A percentile compares a stretch with the other conserved stretches of the same genome.
These are phyloP conservation scores for Debaryomyces maramus DNA, from an alignment of 805 yeast species.

Conservation along the genomic window DNA sequence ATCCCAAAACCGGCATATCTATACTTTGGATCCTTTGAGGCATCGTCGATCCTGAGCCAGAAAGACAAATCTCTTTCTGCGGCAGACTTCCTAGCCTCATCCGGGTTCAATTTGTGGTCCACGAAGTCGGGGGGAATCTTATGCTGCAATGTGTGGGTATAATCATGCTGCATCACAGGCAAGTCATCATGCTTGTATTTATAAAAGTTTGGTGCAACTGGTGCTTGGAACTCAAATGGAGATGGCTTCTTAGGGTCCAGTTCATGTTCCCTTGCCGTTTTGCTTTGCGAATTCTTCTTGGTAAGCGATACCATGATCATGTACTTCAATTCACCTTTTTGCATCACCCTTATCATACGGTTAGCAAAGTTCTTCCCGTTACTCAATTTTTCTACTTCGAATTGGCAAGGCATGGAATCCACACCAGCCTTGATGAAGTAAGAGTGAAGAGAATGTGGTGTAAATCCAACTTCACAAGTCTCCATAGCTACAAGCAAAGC, in stretches of 20 bases:
- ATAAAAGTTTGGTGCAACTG: conserved; percentile 22
- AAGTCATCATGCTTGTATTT: conserved; percentile 22
- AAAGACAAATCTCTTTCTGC: conserved; percentile 34
- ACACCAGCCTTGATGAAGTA: conserved; percentile 41
- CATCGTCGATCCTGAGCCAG: conserved; percentile 30
- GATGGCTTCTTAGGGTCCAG: conserved; percentile 20
- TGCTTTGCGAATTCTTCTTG: conserved; percentile 25
- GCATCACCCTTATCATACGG: conserved; percentile 30
- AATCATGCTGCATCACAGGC: conserved; percentile 15
- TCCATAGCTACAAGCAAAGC: conserved; percentile 38
- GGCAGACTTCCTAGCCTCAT: conserved; percentile 22
- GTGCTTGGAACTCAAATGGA: conserved; percentile 31
- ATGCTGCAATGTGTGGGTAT: conserved; percentile 20
- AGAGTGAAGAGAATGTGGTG: conserved; percentile 44
- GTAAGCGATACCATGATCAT: conserved; percentile 38
- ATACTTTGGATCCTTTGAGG: conserved; percentile 11
- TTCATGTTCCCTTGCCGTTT: conserved; percentile 13
- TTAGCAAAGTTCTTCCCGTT: conserved; percentile 38
- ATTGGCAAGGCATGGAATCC: conserved; percentile 28
- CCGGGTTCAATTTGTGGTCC: conserved; percentile 19
- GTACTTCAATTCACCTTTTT: conserved; percentile 30
- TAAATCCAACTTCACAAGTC: conserved; percentile 26
- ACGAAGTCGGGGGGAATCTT: conserved; percentile 28
- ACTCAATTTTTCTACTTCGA: conserved; percentile 34
- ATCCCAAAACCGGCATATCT: conserved; percentile 34